Conservation (phyloP, 495 filamentous ascomycete species). For the Aspergillus heteromorphus region DNA sequence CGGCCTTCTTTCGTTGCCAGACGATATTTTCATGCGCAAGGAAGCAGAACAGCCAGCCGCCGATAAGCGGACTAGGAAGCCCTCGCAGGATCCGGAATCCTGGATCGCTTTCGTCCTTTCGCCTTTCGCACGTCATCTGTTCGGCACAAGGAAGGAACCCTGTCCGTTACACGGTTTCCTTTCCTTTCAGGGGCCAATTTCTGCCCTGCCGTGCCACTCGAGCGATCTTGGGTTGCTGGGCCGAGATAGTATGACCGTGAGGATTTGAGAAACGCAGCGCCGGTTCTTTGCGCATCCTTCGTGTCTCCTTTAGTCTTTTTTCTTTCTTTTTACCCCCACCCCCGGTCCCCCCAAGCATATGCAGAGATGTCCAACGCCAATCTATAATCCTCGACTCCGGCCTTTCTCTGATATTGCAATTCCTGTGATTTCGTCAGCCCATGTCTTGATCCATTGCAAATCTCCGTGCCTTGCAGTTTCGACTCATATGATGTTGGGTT, state of each 20-base stretch:
- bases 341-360: constrained; percentile 17
- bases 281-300: constrained; percentile 3
- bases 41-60: constrained; percentile 9
- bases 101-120: not conserved
- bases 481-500: not conserved
- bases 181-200: constrained; percentile 5
- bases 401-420: not conserved
- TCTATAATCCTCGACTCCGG: constrained; percentile 20
- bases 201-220: constrained; percentile 16
- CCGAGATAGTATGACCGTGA: constrained; percentile 6
- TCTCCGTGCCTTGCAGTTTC: not conserved
- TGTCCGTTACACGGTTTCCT: constrained; percentile 14
- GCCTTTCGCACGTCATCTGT: constrained; percentile 2
- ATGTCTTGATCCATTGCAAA: constrained; percentile 3
- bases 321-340: not conserved
- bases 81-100: constrained; percentile 1
- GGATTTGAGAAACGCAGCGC: constrained; percentile 2
- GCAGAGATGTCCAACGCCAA: constrained; percentile 36
- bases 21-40: not conserved
- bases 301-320: not conserved
- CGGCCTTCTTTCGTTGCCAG: not conserved
- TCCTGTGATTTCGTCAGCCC: constrained; percentile 11
- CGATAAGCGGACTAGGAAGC: constrained; percentile 6
- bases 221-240: constrained; percentile 12
- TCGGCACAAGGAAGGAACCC: not conserved